Evolutionary conservation across 2,329 filamentous ascomycete species (phyloP).

Genomic region (Fragosphaeria purpurea): DNA sequence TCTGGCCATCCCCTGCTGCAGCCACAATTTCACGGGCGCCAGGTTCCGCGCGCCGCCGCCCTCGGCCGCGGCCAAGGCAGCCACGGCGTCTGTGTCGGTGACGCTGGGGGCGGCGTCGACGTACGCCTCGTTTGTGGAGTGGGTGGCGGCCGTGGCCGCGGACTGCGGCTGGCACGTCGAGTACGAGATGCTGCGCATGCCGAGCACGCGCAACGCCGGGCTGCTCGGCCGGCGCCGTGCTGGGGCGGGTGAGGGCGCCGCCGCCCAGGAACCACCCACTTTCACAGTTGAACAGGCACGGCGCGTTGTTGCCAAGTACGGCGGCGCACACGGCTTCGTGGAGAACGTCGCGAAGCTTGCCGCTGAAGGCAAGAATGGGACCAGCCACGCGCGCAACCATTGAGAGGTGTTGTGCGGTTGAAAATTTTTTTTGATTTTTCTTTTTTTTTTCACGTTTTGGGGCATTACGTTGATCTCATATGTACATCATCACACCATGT

Average conservation of each 20-base stretch:
- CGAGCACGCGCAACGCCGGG: slow-evolving; percentile 79
- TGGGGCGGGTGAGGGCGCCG: slow-evolving; percentile 20
- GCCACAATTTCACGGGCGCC: slow-evolving; percentile 70
- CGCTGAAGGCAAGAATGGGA: slow-evolving; percentile 3
- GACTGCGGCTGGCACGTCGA: slow-evolving; percentile 70
- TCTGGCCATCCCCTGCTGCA: slow-evolving; percentile 91
- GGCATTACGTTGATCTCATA: too few relatives aligned
- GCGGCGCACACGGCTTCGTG: slow-evolving; percentile 46
- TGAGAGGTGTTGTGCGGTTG: background rate
- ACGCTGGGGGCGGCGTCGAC: slow-evolving; percentile 48
- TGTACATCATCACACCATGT: too few relatives aligned
- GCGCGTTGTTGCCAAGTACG: slow-evolving; percentile 39
- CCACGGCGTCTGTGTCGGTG: slow-evolving; percentile 40
- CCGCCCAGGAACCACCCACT: slow-evolving; percentile 23
- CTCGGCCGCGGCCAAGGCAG: slow-evolving; percentile 33
- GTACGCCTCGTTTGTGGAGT: slow-evolving; percentile 75
- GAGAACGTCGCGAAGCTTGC: slow-evolving; percentile 32
- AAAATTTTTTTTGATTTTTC: background rate
- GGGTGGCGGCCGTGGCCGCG: slow-evolving; percentile 58
- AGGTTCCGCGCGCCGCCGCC: slow-evolving; percentile 58
- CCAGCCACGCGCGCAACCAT: too few relatives aligned
- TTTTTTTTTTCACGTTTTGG: background rate
- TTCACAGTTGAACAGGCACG: slow-evolving; percentile 19
- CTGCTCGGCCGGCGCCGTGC: slow-evolving; percentile 56
- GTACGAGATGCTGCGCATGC: slow-evolving; percentile 79